Base-by-base conservation (phyloP, 164 flowering plant genomes). In the Kingdonia uniflora region DNA sequence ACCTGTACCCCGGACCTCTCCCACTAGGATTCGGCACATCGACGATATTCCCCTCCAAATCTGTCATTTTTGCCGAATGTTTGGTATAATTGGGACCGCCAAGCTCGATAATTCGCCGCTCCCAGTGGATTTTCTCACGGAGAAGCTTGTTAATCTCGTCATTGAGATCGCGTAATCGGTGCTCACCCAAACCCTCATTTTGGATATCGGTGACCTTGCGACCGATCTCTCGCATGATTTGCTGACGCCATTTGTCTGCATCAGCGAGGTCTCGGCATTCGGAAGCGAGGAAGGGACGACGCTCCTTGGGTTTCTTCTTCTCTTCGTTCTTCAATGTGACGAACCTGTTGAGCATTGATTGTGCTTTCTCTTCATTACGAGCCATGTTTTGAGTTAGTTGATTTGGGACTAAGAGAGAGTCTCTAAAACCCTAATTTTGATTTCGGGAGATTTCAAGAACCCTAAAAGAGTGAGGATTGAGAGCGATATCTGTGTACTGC, bases 1-100 rank as follows among this genome's bases (percentile, higher is more conserved):
- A 85, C 38, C 96, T 70, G 54, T 87, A 87, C 1, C 97, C 97
- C 0, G 95, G 91, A 20, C 97, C 96, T 1, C 96, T 75, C 5
- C 96, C 96, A 38, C 95, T 76, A 23, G 96, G 96, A 60, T 87
- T 90, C 0, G 96, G 97, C 10, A 90, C 97, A 56, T 90, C 97
- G 13, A 90, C 79, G 22, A 90, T 90, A 54, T 90, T 87, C 0
- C 97, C 97, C 0, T 87, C 97, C 48, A 90, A 64, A 62, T 90
- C 96, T 0, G 96, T 90, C 97, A 90, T 85, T 62, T 90, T 81
- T 0, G 97, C 77, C 0, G 81, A 60, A 39, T 76, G 70, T 42
- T 60, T 77, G 17, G 77, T 29, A 64, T 90, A 79, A 65, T 90
- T 85, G 0, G 84, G 85, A 14, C 97, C 97, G 11, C 97, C 96